Evolutionary conservation across 2,329 filamentous ascomycete genomes (phyloP), one percentile per base, ranked within the genome.

Genomic region (Rhexocercosporidium sp.): DNA sequence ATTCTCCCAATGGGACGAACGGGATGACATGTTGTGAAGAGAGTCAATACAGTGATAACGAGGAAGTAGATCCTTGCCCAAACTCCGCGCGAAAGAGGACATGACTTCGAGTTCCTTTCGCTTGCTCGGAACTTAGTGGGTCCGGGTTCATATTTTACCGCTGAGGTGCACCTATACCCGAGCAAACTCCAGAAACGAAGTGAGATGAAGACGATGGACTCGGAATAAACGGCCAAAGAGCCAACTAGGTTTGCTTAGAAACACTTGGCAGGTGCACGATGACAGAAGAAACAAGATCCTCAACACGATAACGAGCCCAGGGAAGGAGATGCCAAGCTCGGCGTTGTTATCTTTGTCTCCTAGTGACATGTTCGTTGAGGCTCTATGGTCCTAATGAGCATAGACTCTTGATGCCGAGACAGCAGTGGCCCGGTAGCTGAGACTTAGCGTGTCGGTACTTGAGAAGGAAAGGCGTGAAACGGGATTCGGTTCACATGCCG

Each of bases 391-490:
- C 16, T 22, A 59, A n/a, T 14, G 31, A 25, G 51, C 39, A 53
- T 59, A 27, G 60, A 59, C 54, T 22, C 47, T 31, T 34, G 54
- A 31, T 63, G 59, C 64, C 59, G 59, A 59, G 53, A 53, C 39
- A 22, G 39, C 53, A 29, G 41, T 34, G 44, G n/a, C 12, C 12
- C 34, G 41, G 39, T 44, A 41, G 29, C 62, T 49, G 49, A 61
- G 27, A 44, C 63, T 59, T 59, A 63, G 59, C 27, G 65, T 16
- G 41, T 59, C 54, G 59, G 65, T 46, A 51, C 44, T 25, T 53
- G 27, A 46, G 44, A 49, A 34, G 27, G 53, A 53, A 60, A 37
- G 27, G 59, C 65, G 46, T 66, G 59, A 63, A 63, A 66, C 34
- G 27, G 3, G 3, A 47, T 37, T 57, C 51, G 27, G 31, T 62